These are phyloP conservation scores for Eragrostis nindensis DNA, from an alignment of 176 grass and related monocot genomes.

Conservation along the genomic window DNA sequence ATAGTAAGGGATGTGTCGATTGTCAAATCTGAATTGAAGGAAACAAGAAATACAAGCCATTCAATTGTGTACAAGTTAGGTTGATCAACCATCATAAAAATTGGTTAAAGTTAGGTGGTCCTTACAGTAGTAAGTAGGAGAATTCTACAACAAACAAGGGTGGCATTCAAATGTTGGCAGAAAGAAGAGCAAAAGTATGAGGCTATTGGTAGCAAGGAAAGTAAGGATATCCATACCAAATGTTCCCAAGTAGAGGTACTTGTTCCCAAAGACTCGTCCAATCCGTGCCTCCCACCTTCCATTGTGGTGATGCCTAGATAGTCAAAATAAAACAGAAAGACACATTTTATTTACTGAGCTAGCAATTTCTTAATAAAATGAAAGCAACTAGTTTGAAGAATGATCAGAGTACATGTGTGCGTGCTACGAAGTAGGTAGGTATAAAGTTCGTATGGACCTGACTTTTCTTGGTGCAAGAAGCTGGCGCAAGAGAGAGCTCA, in stretches of 20 bases:
- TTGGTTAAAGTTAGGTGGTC: slow-evolving; percentile 49
- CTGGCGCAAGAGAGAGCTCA: background rate
- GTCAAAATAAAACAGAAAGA: background rate
- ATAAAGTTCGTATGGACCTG: background rate
- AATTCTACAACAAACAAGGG: slow-evolving; percentile 50
- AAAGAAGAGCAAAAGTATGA: slow-evolving; percentile 41
- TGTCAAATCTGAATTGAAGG: slow-evolving; percentile 39
- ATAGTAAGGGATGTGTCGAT: background rate
- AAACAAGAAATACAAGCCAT: slow-evolving; percentile 49
- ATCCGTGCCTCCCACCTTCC: slow-evolving; percentile 95
- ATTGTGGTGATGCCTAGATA: slow-evolving; percentile 84
- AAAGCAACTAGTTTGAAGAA: no score
- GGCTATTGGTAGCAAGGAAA: background rate
- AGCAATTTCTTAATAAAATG: no score
- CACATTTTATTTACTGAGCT: no score
- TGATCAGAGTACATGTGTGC: no score
- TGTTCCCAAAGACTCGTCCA: slow-evolving; percentile 80
- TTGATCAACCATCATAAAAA: slow-evolving; percentile 53
- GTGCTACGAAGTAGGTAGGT: no score
- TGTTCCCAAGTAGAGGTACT: slow-evolving; percentile 94
- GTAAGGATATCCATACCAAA: slow-evolving; percentile 52
- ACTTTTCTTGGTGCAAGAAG: background rate
- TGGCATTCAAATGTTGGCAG: slow-evolving; percentile 32
- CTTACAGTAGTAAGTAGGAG: slow-evolving; percentile 14
- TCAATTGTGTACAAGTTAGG: slow-evolving; percentile 49